phyloP scores from a whole-genome alignment of 2,329 filamentous ascomycete species.

The Colletotrichum melonis region DNA sequence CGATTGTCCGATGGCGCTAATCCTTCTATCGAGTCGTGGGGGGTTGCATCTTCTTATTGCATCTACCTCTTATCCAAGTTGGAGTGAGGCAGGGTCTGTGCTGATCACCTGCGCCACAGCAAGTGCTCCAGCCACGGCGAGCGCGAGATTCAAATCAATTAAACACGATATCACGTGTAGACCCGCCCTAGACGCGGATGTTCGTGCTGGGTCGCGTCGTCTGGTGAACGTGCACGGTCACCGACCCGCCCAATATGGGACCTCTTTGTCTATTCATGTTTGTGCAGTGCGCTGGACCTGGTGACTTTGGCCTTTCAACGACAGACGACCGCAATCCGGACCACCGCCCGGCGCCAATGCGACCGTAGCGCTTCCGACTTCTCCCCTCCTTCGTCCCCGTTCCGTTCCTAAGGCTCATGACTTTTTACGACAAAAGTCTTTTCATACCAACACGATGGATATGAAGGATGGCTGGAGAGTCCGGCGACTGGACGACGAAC shows the following conservation, averaged over 20 bases:
- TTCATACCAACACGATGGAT: conserved; percentile 6
- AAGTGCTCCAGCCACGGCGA: not conserved
- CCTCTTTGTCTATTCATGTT: conserved; percentile 8
- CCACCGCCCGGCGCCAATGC: conserved; percentile 25
- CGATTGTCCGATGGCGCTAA: conserved; percentile 30
- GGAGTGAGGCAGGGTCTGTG: not conserved
- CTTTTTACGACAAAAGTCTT: not conserved
- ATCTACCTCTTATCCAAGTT: not conserved
- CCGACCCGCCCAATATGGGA: conserved; percentile 6
- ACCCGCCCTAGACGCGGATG: not conserved
- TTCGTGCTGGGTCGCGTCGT: conserved; percentile 30
- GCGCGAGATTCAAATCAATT: conserved; percentile 10
- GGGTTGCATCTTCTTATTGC: not conserved
- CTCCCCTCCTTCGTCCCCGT: too few relatives aligned
- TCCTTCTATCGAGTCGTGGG: conserved; percentile 19
- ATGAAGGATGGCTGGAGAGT: conserved; percentile 13
- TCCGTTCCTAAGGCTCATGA: not conserved
- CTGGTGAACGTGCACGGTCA: conserved; percentile 33
- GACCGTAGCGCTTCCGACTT: conserved; percentile 5
- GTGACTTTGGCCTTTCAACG: conserved; percentile 10
- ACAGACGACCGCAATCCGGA: conserved; percentile 10
- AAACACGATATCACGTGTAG: conserved; percentile 32
- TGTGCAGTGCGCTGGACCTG: not conserved
- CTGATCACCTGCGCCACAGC: not conserved
- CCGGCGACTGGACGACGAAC: conserved; percentile 40